phyloP scores from a whole-genome alignment of 495 filamentous ascomycete species.

The Penicillium fimorum region DNA sequence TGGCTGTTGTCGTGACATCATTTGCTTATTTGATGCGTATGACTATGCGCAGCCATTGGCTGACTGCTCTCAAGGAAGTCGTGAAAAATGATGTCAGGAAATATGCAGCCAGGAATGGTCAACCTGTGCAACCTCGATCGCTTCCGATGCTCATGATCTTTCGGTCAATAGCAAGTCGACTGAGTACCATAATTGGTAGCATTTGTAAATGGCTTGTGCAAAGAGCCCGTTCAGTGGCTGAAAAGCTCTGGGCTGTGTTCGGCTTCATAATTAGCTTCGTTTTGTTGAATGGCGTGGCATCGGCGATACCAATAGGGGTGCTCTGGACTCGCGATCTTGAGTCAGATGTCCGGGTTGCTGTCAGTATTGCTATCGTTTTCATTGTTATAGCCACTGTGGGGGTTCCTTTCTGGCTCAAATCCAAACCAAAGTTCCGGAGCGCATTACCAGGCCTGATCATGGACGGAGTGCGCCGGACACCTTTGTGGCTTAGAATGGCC shows the following conservation, averaged over 20 bases:
- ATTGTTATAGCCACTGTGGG: conserved; percentile 1
- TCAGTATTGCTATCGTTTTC: conserved; percentile 1
- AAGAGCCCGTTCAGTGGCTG: neutral
- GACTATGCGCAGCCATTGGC: conserved; percentile 24
- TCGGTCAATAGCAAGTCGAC: conserved; percentile 1
- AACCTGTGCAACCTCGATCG: conserved; percentile 8
- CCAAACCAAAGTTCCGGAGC: neutral
- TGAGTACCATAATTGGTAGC: neutral
- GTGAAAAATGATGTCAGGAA: conserved; percentile 15
- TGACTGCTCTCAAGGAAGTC: conserved; percentile 18
- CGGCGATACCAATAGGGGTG: neutral
- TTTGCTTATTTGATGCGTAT: conserved; percentile 25
- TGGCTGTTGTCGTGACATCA: conserved; percentile 21
- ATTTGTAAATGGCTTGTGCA: neutral
- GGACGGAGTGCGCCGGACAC: neutral
- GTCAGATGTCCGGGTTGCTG: neutral
- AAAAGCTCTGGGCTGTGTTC: neutral
- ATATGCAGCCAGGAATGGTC: conserved; percentile 15
- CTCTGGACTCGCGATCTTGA: neutral
- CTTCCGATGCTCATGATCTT: conserved; percentile 8
- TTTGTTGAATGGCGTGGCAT: neutral
- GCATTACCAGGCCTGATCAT: conserved; percentile 1
- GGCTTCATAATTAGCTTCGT: conserved; percentile 8
- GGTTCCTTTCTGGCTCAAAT: conserved; percentile 1
- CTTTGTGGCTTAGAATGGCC: neutral